Base-by-base conservation (phyloP, 129 eudicot genomes). In the Erigeron canadensis region DNA sequence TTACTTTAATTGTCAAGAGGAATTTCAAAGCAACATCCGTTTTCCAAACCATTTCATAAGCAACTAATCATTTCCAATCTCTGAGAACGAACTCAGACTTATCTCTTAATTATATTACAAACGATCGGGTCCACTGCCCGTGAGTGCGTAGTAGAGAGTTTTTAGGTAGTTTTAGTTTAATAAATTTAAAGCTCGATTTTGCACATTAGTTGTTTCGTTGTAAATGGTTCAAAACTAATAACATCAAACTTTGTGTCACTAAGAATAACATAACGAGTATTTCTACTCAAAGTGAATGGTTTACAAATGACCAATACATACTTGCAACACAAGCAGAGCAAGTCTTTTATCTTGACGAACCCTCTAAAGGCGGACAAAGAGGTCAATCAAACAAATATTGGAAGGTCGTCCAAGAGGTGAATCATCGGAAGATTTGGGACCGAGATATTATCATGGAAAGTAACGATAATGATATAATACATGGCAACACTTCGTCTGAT, bases 201-300 rank as follows among this genome's bases (percentile, higher is more conserved):
- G n/a, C n/a, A n/a, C n/a, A n/a, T n/a, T n/a, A n/a, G 17, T 22
- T 67, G 13, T 67, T 67, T 38, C 21, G 43, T 23, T 67, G 60
- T 48, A 67, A 47, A 15, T 67, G 72, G 72, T 47, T 67, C 40
- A 46, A 66, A 22, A 66, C 57, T 7, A 13, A 23, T 5, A 46
- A 23, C 40, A 10, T 7, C 8, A 6, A 2, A 9, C 41, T 17
- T 39, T 22, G 71, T 66, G 22, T 17, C 21, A 22, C 12, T 5
- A 66, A 43, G 15, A 66, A 66, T 21, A 66, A 66, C 56, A 44
- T 45, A 43, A 66, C 71, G 6, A 66, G 56, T 45, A 45, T 66
- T 12, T 3, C 1, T 21, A 11, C 22, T 10, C 45, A 10, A 11
- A 4, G 4, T 45, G 71, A 66, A 45, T 21, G 56, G 41, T 66